Conservation (phyloP, 2,329 filamentous ascomycete genomes). For the Didymosphaeria variabile region DNA sequence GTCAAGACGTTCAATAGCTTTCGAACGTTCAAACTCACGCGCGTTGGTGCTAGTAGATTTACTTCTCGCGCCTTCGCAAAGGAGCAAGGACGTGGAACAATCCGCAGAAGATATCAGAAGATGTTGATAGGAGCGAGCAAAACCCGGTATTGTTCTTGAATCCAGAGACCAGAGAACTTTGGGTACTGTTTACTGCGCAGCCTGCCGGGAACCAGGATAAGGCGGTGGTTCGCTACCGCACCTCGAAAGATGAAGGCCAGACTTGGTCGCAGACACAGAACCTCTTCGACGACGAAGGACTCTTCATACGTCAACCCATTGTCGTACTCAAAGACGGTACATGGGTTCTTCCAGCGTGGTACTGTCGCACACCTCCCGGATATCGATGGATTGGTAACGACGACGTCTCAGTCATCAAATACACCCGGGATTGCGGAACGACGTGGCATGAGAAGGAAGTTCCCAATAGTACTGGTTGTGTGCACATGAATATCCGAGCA, state of each 20-base stretch:
- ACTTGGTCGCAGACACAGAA: conserved; percentile 50
- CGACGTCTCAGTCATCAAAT: conserved; percentile 53
- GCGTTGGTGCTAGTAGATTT: conserved; percentile 37
- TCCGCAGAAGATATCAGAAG: conserved; percentile 51
- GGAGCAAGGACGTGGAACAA: conserved; percentile 44
- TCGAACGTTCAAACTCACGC: neutral
- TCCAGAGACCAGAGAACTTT: conserved; percentile 47
- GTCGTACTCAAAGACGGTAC: conserved; percentile 48
- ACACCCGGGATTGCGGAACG: conserved; percentile 49
- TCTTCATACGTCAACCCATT: conserved; percentile 56
- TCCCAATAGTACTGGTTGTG: conserved; percentile 50
- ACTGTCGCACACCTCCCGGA: conserved; percentile 53
- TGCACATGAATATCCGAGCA: conserved; percentile 57
- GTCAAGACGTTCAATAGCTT: too few species aligned
- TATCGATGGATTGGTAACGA: conserved; percentile 57
- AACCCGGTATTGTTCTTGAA: conserved; percentile 56
- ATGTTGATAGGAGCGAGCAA: conserved; percentile 55
- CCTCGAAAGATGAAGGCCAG: conserved; percentile 46
- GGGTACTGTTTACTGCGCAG: conserved; percentile 58
- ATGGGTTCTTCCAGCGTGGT: conserved; percentile 56
- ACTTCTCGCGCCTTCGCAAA: conserved; percentile 49
- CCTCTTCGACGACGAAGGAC: conserved; percentile 49
- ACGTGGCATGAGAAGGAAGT: conserved; percentile 54
- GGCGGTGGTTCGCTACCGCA: conserved; percentile 50
- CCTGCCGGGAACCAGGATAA: conserved; percentile 57